Base-by-base conservation (phyloP, 2,329 filamentous ascomycete species). In the Talaromyces sp. region DNA sequence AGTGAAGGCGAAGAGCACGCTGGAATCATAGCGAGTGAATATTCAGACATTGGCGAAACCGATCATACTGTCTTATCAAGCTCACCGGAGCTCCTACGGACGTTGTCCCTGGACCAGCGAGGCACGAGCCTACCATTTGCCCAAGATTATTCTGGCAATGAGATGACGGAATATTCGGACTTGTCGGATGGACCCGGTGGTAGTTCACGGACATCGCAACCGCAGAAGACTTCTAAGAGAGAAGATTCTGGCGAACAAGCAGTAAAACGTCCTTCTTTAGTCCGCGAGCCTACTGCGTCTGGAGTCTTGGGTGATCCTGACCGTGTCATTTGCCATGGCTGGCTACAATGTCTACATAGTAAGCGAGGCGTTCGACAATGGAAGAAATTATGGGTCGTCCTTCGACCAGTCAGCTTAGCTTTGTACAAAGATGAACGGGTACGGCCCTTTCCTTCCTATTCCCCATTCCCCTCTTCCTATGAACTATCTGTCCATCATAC, bases 361-460 rank as follows among this genome's bases (percentile, higher is more conserved):
- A 93, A 92, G 70, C 75, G 76, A 54, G 92, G 92, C 8, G 86
- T 99, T 61, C 87, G 90, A 54, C 90, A 96, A 71, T 99, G 95
- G 95, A 97, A 96, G 81, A 89, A 92, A 69, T 84, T 92, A 64
- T 98, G 95, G 95, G 90, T 89, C 12, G 95, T 98, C 0, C 83
- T 99, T 58, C 90, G 95, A 35, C 89, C 91, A 1, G 88, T 89
- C 58, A 92, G 90, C 66, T 81, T 99, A 35, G 90, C 92, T 16
- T 84, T 98, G 28, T 99, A 99, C 82, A 97, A 97, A 76, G 89
- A 96, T 72, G 91, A 96, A 62, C 81, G 85, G 69, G 71, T 72
- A 68, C 55, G 66, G 65, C 69, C 44, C 57, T n/a, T 54, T 59
- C 40, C 21, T 21, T 23, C 12, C 33, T 28, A 2, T 14, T 16